phyloP scores from a whole-genome alignment of 139 green algal genomes.

The Spirogloea muscicola region DNA sequence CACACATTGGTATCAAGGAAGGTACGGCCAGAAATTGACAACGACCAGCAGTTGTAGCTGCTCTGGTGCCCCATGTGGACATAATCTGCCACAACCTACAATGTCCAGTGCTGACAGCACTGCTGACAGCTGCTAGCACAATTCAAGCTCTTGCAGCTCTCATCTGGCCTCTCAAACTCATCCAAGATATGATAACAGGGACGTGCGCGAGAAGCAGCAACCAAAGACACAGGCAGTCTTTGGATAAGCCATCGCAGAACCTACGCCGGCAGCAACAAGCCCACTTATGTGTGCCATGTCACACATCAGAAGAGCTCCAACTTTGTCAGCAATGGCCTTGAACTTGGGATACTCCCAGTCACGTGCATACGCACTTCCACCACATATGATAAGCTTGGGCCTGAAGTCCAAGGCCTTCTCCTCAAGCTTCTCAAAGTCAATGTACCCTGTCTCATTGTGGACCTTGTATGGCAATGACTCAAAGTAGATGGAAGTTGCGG shows the following conservation, averaged over 20 bases:
- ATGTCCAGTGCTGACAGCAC: too few relatives aligned
- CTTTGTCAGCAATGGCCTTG: conserved; percentile 65
- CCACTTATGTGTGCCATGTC: conserved; percentile 86
- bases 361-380: conserved; percentile 72
- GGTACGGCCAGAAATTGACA: not conserved
- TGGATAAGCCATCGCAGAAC: too few relatives aligned
- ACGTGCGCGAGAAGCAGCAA: too few relatives aligned
- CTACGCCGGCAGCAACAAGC: conserved; percentile 74
- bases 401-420: conserved; percentile 79
- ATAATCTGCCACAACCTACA: too few relatives aligned
- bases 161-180: too few relatives aligned
- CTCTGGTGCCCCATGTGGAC: too few relatives aligned
- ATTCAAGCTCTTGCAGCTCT: too few relatives aligned
- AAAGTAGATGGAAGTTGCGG: conserved; percentile 84
- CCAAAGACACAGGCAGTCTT: too few relatives aligned
- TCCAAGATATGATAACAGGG: too few relatives aligned
- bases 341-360: conserved; percentile 83
- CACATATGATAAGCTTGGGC: conserved; percentile 80
- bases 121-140: too few relatives aligned
- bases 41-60: not conserved
- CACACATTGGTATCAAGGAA: conserved; percentile 23
- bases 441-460: conserved; percentile 66
- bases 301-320: conserved; percentile 70
- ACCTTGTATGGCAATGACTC: conserved; percentile 77
- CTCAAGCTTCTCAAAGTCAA: conserved; percentile 84